Base-by-base conservation (phyloP, 2,329 filamentous ascomycete genomes). In the Corinectria fuckeliana region DNA sequence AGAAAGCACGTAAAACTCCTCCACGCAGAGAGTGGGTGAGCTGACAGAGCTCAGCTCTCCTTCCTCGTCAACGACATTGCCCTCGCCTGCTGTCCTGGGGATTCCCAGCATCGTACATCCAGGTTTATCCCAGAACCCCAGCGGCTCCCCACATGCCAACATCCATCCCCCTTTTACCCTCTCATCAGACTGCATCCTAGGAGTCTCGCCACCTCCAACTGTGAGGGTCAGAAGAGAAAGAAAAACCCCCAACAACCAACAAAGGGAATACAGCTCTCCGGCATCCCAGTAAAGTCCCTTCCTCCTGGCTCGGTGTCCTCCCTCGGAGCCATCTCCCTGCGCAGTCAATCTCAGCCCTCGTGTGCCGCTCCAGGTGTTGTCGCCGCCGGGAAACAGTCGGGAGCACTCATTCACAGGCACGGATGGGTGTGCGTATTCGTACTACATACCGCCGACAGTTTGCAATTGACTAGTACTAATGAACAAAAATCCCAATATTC, bases 131-230 rank as follows among this genome's bases (percentile, higher is more conserved):
- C 34, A 41, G 38, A 32, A 64, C 54, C 38, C 50, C 25, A 14
- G 44, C 32, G 39, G 18, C 41, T 50, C 48, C 26, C 55, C 50
- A 51, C 30, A 45, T 48, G 48, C 51, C 59, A 58, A 62, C 53
- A 54, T 53, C 34, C 53, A 54, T 53, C 34, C 51, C 55, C 54
- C 59, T 64, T 62, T 56, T 58, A 64, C 50, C 55, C 58, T 57
- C 42, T 55, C 28, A 62, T 56, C 54, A 51, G 32, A 55, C 50
- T 54, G 30, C 44, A 52, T 30, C 41, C 53, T 26, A 18, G 25
- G 55, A 50, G 52, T 63, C 52, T 56, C 50, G 58, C 53, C 53
- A 55, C 42, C 44, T 49, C 34, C 36, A 47, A 39, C 13, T 45
- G 20, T 9, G 26, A n/a, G 25, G 42, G 47, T 38, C 49, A 38